Base-by-base conservation (phyloP, 176 grass and related monocot species). In the Elymus sibiricus region DNA sequence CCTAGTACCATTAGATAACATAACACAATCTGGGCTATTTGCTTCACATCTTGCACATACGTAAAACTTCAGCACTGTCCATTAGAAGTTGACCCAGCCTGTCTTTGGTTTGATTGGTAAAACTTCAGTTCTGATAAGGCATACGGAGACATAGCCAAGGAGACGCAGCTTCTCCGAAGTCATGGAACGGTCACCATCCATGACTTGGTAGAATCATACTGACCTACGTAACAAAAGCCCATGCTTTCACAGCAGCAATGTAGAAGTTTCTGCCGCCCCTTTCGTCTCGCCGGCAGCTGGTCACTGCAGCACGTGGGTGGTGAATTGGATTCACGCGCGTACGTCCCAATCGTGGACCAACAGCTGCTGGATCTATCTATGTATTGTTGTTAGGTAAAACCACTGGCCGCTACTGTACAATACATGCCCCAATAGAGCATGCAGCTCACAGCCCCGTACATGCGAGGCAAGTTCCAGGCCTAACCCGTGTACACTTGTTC, bases 281-380 rank as follows among this genome's bases (percentile, higher is more conserved):
- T 61, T 47, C 56, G 3, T 40, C 80, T 39, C 3, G 35, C 17
- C 28, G 7, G 13, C 38, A 71, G 53, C 24, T 46, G 56, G 17
- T 3, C 38, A 46, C 0, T 25, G 70, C 64, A 27, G 29, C 83
- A 70, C 63, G 40, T 82, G 83, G 82, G 55, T 12, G 12, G 63
- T 69, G 77, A 86, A 77, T 86, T 76, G 64, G 83, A 77, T 63
- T 17, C 64, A 44, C 42, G 25, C 43, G 25, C 58, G 70, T 62
- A 21, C 37, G 78, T 86, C 78, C 70, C 11, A 27, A 19, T 81
- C 53, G 56, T 62, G 70, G 77, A 47, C 83, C 83, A 28, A 14
- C 83, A 69, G 47, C 61, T 63, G 38, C 27, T 43, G 58, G 58
- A 83, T 26, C 40, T 46, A 74, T 44, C 26, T 8, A 64, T 9